Conservation (phyloP, 2,329 filamentous ascomycete genomes). For the Colletotrichum chlorophyti region DNA sequence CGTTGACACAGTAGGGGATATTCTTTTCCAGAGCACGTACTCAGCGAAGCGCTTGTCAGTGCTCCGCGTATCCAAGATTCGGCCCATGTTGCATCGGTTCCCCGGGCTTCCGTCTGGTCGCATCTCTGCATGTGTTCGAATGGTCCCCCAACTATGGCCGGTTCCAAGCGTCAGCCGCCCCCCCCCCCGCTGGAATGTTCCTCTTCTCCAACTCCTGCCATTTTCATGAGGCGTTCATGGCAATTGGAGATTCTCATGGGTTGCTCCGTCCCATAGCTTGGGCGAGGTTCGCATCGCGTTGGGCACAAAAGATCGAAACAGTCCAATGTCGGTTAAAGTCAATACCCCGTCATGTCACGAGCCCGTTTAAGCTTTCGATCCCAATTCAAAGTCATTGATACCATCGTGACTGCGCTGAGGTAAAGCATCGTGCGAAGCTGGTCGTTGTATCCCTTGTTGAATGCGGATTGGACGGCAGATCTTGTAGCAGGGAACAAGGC, state of each 20-base stretch:
- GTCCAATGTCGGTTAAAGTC: not conserved
- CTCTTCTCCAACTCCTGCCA: not conserved
- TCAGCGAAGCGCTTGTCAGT: slow-evolving; percentile 5
- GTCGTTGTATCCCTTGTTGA: slow-evolving; percentile 7
- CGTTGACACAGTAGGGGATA: not conserved
- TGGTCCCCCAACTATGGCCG: not conserved
- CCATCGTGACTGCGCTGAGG: not conserved
- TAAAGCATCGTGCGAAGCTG: slow-evolving; percentile 10
- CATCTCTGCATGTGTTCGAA: slow-evolving; percentile 2
- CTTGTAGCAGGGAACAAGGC: not conserved
- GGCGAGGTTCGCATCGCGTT: not conserved
- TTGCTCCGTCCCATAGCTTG: slow-evolving; percentile 8
- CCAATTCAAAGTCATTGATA: slow-evolving; percentile 4
- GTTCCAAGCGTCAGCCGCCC: slow-evolving; percentile 1
- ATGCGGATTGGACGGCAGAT: not conserved
- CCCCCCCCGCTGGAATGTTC: not conserved
- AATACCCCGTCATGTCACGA: slow-evolving; percentile 1
- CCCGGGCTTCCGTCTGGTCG: slow-evolving; percentile 3
- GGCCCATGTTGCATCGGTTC: slow-evolving; percentile 13
- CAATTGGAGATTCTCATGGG: slow-evolving; percentile 13
- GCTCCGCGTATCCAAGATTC: slow-evolving; percentile 18
- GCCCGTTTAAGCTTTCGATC: slow-evolving; percentile 3
- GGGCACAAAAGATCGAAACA: not conserved
- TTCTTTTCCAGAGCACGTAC: slow-evolving; percentile 2
- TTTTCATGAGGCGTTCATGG: slow-evolving; percentile 4